A percentile compares a stretch with the other conserved stretches of the same genome.
These are phyloP conservation scores for Zygosaccharomyces pseudobailii DNA, from an alignment of 1,139 yeast genomes.

Conservation along the genomic window DNA sequence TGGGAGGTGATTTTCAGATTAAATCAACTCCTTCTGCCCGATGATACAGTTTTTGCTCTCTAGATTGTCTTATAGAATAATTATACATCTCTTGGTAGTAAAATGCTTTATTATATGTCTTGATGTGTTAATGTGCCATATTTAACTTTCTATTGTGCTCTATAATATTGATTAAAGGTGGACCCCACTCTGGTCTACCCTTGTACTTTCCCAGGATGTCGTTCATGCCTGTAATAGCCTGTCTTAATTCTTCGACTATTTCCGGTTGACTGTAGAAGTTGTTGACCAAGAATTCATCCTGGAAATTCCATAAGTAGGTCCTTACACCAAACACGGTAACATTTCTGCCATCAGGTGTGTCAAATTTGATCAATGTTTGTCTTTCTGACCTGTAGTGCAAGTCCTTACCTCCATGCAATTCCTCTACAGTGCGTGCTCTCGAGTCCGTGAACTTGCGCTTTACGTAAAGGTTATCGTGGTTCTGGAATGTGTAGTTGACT, in stretches of 20 bases:
- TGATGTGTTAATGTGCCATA: neutral
- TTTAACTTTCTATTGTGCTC: slow-evolving; percentile 6
- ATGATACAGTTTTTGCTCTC: slow-evolving; percentile 19
- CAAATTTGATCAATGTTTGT: slow-evolving; percentile 59
- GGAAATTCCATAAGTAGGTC: slow-evolving; percentile 63
- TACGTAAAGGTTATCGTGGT: slow-evolving; percentile 54
- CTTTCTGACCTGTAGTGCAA: slow-evolving; percentile 56
- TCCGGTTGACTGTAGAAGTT: slow-evolving; percentile 15
- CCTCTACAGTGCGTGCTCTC: slow-evolving; percentile 22
- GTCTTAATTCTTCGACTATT: slow-evolving; percentile 41
- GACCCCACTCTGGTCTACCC: slow-evolving; percentile 59
- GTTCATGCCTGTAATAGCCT: slow-evolving; percentile 58
- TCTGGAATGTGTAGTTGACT: slow-evolving; percentile 70
- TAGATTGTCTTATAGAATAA: no score
- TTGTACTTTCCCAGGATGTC: slow-evolving; percentile 57
- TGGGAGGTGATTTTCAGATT: slow-evolving; percentile 8
- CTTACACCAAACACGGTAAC: slow-evolving; percentile 59
- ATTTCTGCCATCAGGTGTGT: slow-evolving; percentile 37
- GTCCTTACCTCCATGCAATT: slow-evolving; percentile 47
- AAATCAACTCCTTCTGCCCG: slow-evolving; percentile 15
- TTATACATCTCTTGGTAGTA: neutral
- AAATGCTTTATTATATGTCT: neutral
- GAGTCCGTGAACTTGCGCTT: slow-evolving; percentile 31
- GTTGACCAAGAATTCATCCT: slow-evolving; percentile 45
- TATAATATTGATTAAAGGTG: slow-evolving; percentile 36